Conservation (phyloP, 2,329 filamentous ascomycete genomes). For the Geoglossum cookeanum region DNA sequence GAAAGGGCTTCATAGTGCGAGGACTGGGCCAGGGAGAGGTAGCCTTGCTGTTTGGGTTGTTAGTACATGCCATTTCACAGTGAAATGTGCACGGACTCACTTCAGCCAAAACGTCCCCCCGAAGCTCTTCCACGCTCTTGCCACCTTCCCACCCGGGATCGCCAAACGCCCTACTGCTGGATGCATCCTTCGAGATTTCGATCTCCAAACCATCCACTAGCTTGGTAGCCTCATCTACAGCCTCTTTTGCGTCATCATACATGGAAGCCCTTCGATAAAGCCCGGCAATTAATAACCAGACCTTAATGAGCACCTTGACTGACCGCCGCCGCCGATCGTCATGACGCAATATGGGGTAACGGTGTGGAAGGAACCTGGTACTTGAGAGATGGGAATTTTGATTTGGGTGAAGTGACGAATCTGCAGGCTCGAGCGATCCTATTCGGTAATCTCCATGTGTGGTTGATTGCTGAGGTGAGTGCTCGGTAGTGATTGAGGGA, state of each 20-base stretch:
- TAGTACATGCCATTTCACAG: slow-evolving; percentile 9
- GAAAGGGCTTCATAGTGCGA: slow-evolving; percentile 49
- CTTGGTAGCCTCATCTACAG: slow-evolving; percentile 63
- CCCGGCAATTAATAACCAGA: slow-evolving; percentile 80
- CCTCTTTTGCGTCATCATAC: slow-evolving; percentile 60
- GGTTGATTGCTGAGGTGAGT: slow-evolving; percentile 18
- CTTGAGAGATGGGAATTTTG: slow-evolving; percentile 26
- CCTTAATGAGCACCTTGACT: slow-evolving; percentile 39
- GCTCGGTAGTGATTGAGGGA: slow-evolving; percentile 8
- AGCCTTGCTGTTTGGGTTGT: slow-evolving; percentile 36
- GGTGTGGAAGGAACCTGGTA: slow-evolving; percentile 7
- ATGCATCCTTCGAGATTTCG: slow-evolving; percentile 42
- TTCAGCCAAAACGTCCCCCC: slow-evolving; percentile 68
- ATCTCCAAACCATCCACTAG: slow-evolving; percentile 51
- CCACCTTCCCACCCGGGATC: slow-evolving; percentile 57
- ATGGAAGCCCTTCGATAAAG: slow-evolving; percentile 71
- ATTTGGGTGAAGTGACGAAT: slow-evolving; percentile 20
- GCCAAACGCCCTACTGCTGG: slow-evolving; percentile 41
- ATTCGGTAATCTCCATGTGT: slow-evolving; percentile 16
- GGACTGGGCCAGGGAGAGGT: slow-evolving; percentile 42
- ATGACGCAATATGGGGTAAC: slow-evolving; percentile 12
- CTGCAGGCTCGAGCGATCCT: slow-evolving; percentile 12
- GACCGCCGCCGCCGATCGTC: slow-evolving; percentile 31
- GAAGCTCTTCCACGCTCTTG: slow-evolving; percentile 66
- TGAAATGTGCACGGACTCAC: slow-evolving; percentile 29